phyloP scores from a whole-genome alignment of 495 filamentous ascomycete genomes.

The Penicillium herquei region DNA sequence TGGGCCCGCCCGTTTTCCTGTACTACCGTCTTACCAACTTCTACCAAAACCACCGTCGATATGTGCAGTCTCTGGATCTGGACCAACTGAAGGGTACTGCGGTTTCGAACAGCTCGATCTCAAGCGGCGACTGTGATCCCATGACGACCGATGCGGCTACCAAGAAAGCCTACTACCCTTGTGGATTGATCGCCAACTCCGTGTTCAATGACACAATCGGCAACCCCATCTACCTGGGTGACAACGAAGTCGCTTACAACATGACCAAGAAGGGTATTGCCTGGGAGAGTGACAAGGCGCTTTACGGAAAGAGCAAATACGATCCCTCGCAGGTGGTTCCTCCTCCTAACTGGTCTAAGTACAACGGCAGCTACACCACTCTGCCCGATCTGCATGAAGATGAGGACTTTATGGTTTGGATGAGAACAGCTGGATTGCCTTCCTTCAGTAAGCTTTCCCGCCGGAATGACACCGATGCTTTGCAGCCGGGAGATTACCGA shows the following conservation, averaged over 20 bases:
- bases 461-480: constrained; percentile 68
- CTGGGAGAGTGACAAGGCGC: constrained; percentile 76
- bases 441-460: constrained; percentile 89
- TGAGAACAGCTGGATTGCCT: constrained; percentile 94
- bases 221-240: constrained; percentile 50
- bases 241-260: constrained; percentile 49
- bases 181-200: constrained; percentile 94
- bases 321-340: constrained; percentile 63
- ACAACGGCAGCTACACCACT: constrained; percentile 56
- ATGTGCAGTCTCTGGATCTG: constrained; percentile 82
- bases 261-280: constrained; percentile 81
- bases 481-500: constrained; percentile 69
- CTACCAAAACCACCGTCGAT: constrained; percentile 98
- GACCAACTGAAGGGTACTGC: constrained; percentile 77
- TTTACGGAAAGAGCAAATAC: constrained; percentile 73
- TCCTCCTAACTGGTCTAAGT: constrained; percentile 75
- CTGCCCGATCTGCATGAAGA: constrained; percentile 67
- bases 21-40: constrained; percentile 98
- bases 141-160: constrained; percentile 52
- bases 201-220: constrained; percentile 93
- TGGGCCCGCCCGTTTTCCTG: constrained; percentile 77
- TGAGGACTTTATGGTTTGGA: constrained; percentile 95
- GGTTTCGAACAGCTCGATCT: constrained; percentile 58
- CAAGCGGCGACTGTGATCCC: constrained; percentile 70
- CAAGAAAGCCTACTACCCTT: constrained; percentile 83